Evolutionary conservation across 2,329 filamentous ascomycete genomes (phyloP).

Genomic region (Ophiostoma triangulosporum): DNA sequence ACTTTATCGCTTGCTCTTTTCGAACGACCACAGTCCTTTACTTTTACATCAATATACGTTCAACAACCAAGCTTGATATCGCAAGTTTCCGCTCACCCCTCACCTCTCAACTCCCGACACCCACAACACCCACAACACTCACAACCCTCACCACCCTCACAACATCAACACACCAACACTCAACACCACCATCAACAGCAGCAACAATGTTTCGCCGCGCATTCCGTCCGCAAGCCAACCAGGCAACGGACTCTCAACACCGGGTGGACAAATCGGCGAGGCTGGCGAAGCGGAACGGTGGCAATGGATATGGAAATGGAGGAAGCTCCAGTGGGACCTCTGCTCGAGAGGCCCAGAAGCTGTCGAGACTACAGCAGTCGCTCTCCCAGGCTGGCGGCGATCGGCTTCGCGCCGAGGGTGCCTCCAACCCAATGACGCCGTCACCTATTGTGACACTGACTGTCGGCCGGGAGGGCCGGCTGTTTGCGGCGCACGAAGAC

Average conservation of each 20-base stretch:
- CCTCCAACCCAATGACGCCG: slow-evolving; percentile 22
- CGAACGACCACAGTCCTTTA: slow-evolving; percentile 5
- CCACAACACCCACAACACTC: too few relatives aligned
- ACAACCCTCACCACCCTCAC: too few relatives aligned
- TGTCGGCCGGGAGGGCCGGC: slow-evolving; percentile 69
- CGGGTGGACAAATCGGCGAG: slow-evolving; percentile 81
- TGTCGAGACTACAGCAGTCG: slow-evolving; percentile 75
- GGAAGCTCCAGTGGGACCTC: slow-evolving; percentile 20
- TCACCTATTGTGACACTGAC: slow-evolving; percentile 77
- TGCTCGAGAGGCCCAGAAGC: slow-evolving; percentile 61
- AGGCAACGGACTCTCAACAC: slow-evolving; percentile 25
- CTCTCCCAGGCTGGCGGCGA: slow-evolving; percentile 38
- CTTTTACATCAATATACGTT: slow-evolving; percentile 1
- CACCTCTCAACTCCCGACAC: not conserved
- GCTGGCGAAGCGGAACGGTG: slow-evolving; percentile 51
- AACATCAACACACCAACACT: too few relatives aligned
- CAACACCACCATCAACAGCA: too few relatives aligned
- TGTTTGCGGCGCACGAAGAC: slow-evolving; percentile 93
- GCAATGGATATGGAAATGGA: slow-evolving; percentile 6
- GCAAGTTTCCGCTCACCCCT: slow-evolving; percentile 1
- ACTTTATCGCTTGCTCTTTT: slow-evolving; percentile 15
- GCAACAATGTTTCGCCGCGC: slow-evolving; percentile 95
- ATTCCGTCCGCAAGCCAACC: slow-evolving; percentile 53
- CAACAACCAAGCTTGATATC: slow-evolving; percentile 3
- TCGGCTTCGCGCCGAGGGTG: slow-evolving; percentile 20